These are phyloP conservation scores for Trichoderma oligosporum DNA, from an alignment of 2,329 filamentous ascomycete genomes.

Conservation along the genomic window DNA sequence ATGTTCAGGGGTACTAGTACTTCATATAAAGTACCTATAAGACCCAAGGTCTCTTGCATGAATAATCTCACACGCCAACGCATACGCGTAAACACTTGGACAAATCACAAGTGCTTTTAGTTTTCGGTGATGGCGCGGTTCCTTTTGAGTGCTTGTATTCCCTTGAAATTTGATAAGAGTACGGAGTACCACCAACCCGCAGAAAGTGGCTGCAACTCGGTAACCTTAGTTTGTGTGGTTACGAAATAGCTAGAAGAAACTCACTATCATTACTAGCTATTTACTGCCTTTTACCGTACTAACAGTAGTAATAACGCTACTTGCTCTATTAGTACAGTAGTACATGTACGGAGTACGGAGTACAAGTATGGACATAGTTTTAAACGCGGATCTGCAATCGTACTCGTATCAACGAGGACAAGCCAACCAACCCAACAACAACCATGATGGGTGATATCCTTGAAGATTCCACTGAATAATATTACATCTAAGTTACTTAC, in stretches of 20 bases:
- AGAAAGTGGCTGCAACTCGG: constrained; percentile 1
- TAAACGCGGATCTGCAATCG: not conserved
- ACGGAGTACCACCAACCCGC: not conserved
- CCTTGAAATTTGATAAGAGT: too few relatives aligned
- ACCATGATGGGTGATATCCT: not conserved
- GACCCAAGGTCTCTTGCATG: not conserved
- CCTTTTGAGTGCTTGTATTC: too few relatives aligned
- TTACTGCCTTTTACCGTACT: too few relatives aligned
- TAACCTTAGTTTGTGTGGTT: not conserved
- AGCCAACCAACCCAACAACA: not conserved
- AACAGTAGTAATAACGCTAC: not conserved
- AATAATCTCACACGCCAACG: not conserved
- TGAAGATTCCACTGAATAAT: not conserved
- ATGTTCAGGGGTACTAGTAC: too few relatives aligned
- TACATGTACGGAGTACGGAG: not conserved
- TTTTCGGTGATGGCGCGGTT: not conserved
- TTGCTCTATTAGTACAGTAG: not conserved
- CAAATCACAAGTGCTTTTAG: not conserved
- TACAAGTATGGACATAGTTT: too few relatives aligned
- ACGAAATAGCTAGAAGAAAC: too few relatives aligned
- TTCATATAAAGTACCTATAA: too few relatives aligned
- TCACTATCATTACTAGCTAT: too few relatives aligned
- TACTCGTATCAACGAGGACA: not conserved
- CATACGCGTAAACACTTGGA: not conserved
- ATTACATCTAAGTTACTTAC: too few relatives aligned